These are phyloP conservation scores for Canavalia ensiformis DNA, from an alignment of 306 rosid species.

Conservation along the genomic window DNA sequence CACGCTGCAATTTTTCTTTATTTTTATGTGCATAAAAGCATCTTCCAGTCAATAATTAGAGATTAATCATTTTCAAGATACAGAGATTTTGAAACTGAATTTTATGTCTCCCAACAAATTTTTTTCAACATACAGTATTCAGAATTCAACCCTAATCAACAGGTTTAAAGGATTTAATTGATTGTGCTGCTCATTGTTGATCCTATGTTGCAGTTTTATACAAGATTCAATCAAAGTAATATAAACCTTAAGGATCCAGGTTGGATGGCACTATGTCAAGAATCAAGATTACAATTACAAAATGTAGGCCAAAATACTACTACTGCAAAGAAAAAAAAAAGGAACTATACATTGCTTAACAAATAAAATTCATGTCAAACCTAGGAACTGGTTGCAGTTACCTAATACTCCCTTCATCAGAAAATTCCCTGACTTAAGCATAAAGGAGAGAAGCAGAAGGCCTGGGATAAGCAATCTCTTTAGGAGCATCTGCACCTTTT, in stretches of 20 bases:
- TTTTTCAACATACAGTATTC: background rate
- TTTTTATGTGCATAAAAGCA: too few species aligned
- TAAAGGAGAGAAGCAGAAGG: slow-evolving; percentile 64
- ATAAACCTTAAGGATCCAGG: slow-evolving; percentile 1
- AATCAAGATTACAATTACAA: slow-evolving; percentile 20
- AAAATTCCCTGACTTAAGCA: slow-evolving; percentile 39
- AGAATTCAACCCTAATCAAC: background rate
- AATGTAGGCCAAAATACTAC: slow-evolving; percentile 32
- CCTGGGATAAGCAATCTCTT: slow-evolving; percentile 57
- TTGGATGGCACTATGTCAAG: slow-evolving; percentile 20
- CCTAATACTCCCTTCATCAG: background rate
- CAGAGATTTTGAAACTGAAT: background rate
- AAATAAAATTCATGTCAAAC: slow-evolving; percentile 29
- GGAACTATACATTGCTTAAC: slow-evolving; percentile 51
- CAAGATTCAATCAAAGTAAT: background rate
- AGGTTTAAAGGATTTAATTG: too few species aligned
- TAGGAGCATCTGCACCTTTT: slow-evolving; percentile 39
- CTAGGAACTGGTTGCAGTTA: slow-evolving; percentile 20
- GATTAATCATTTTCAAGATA: background rate
- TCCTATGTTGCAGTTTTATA: background rate
- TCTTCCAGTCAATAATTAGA: too few species aligned
- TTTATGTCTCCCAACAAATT: too few species aligned
- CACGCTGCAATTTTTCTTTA: too few species aligned
- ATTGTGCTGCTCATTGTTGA: too few species aligned
- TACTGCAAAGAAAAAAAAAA: background rate